Base-by-base conservation (phyloP, 2,329 filamentous ascomycete species). In the Trichoderma aggressivum region DNA sequence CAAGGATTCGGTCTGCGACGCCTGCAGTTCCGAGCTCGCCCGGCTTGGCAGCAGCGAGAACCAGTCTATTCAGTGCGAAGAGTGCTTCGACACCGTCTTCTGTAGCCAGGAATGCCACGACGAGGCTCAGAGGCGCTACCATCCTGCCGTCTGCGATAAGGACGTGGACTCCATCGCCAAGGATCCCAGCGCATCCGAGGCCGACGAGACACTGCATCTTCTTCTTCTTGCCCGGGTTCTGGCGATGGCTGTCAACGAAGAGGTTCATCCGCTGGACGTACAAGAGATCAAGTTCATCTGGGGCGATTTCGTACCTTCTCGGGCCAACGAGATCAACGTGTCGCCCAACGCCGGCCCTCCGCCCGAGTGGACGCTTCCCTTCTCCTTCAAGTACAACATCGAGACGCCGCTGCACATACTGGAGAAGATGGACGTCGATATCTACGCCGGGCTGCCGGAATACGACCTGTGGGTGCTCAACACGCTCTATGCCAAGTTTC, bases 401-500 rank as follows among this genome's bases (percentile, higher is more conserved):
- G 87, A 92, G 70, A 88, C 87, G 3, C 92, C 93, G 0, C 85
- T 95, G 7, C 91, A 94, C 77, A 86, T 95, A 36, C 86, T 96
- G 18, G 92, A 94, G 79, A 94, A 93, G 81, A 94, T 96, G 91
- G 92, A 94, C 75, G 85, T 95, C 70, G 91, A 95, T 78, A 90
- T 94, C 66, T 95, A 91, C 79, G 84, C 83, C 16, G 82, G 82
- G 0, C 80, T 90, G 5, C 81, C 82, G 10, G 81, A 84, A 28
- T 90, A 92, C 79, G 92, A 94, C 75, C 81, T 92, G 7, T 96
- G 93, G 93, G 87, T 98, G 18, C 87, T 97, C 77, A 97, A 98
- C 81, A 97, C 94, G 0, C 86, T 98, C 6, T 97, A 95, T 80
- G 90, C 92, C 74, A 98, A 98, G 80, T 97, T 98, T 80, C 89